phyloP scores from a whole-genome alignment of 2,329 filamentous ascomycete genomes.

The Ceratocystis variospora region DNA sequence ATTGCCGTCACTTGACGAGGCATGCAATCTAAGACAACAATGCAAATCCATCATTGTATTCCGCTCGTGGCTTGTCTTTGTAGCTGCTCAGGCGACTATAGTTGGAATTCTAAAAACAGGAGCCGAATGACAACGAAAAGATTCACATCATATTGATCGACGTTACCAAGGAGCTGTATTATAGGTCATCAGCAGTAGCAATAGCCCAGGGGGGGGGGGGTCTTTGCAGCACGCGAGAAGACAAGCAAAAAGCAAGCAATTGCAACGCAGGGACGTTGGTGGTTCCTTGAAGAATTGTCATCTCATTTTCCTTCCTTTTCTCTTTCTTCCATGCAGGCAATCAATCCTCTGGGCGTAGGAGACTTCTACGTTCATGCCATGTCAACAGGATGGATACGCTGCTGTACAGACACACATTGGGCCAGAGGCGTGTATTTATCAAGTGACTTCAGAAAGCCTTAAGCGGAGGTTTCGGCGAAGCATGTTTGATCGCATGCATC shows the following conservation, averaged over 20 bases:
- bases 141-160: background rate
- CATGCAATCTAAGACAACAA: background rate
- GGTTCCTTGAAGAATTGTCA: background rate
- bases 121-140: background rate
- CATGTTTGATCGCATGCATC: background rate
- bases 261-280: background rate
- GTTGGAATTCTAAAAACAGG: background rate
- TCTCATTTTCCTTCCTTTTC: slow-evolving; percentile 1
- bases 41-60: background rate
- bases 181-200: background rate
- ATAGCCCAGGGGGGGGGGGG: background rate
- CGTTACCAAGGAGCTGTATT: background rate
- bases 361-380: background rate
- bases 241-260: background rate
- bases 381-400: background rate
- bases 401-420: background rate
- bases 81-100: background rate
- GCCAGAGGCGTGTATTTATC: slow-evolving; percentile 5
- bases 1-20: background rate
- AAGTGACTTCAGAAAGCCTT: background rate
- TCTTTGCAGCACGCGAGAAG: background rate
- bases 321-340: background rate
- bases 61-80: background rate
- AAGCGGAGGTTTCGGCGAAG: slow-evolving; percentile 3
- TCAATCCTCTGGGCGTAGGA: background rate